Base-by-base conservation (phyloP, 2,329 filamentous ascomycete species). In the Trichoderma sp. region DNA sequence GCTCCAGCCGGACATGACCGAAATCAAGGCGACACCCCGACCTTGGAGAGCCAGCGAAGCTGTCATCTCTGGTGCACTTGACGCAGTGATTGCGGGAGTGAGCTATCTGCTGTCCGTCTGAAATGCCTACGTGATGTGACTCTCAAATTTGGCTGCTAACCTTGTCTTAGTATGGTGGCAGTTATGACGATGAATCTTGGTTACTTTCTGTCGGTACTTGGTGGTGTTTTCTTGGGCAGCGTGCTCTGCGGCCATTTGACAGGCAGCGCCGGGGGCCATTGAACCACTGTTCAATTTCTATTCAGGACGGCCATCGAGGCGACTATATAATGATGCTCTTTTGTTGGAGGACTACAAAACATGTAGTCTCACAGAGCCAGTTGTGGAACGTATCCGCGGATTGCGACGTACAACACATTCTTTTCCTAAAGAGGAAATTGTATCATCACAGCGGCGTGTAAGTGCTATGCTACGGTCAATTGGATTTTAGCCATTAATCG, bases 331-430 rank as follows among this genome's bases (percentile, higher is more conserved):
- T 19, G 39, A 2, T 45, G 4, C 4, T 22, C n/a, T 45, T 9
- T 19, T 19, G 8, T 45, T 22, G 39, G n/a, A 6, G 9, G 12
- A 45, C 2, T 45, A 12, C 4, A 12, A 2, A 29, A 4, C 7
- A 29, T 7, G 17, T 1, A 22, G n/a, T 45, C 39, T 45, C n/a
- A 19, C 12, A 45, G 29, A 22, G 19, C 39, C 1, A 0, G 39
- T 1, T 0, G n/a, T 45, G 39, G 39, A 22, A n/a, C 19, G 12
- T n/a, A 22, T 22, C 39, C 4, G 10, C 39, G 10, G 5, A 9
- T 1, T 22, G n/a, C 5, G 39, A 5, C 2, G 12, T 22, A 9
- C n/a, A 5, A 19, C 2, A 0, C 2, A 4, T 45, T 45, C n/a
- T 22, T 45, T 19, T 45, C 39, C 19, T 0, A n/a, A n/a, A 4